Conservation (phyloP, 73 alveolate genomes). For the Tetrahymena borealis region DNA sequence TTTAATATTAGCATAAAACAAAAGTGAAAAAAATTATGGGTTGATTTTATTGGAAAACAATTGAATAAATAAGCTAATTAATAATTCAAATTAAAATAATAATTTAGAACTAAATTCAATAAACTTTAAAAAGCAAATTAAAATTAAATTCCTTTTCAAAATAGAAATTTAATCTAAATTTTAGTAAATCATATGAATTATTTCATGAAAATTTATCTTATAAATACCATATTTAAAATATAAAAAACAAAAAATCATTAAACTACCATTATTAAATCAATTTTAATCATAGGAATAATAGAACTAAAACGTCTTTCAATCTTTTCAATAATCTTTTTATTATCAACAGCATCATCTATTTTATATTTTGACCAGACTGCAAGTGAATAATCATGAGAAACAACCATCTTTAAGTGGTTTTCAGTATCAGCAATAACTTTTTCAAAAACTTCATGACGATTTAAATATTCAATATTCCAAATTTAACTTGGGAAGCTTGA, state of each 20-base stretch:
- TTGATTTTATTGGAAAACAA: no score
- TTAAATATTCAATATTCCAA: not conserved
- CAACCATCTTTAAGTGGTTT: not conserved
- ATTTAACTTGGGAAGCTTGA: not conserved
- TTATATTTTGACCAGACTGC: not conserved
- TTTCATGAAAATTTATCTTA: no score
- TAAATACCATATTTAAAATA: not conserved
- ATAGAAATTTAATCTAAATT: no score
- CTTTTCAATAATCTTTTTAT: not conserved
- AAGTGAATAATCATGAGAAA: not conserved
- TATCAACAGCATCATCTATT: not conserved
- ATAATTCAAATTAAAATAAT: no score
- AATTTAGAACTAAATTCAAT: no score
- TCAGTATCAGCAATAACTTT: not conserved
- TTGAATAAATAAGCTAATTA: no score
- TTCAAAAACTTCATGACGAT: not conserved
- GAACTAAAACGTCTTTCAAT: not conserved
- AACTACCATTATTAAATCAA: not conserved
- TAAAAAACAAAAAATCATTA: not conserved
- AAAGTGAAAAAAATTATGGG: not conserved
- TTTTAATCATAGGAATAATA: not conserved
- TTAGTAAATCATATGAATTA: no score
- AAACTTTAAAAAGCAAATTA: no score
- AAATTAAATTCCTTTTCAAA: no score
- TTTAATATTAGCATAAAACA: not conserved